Evolutionary conservation across 345 rosid species (phyloP), one percentile per base, ranked within the genome.

Genomic region (Ceriops decandra): DNA sequence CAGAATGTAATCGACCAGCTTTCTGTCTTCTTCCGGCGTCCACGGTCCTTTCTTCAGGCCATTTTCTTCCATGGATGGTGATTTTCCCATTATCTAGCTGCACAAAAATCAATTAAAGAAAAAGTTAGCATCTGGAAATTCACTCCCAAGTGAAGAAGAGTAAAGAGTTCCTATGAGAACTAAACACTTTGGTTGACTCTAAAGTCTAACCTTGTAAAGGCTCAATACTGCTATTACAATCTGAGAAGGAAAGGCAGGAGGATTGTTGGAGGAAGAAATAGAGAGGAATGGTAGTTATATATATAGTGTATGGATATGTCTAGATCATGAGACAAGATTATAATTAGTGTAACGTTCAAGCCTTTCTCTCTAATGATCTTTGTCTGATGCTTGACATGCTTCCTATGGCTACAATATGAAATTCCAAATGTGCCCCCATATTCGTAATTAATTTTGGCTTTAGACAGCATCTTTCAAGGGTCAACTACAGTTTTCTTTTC

Each of bases 21-120:
- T 83, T 36, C 61, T 57, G 30, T 90, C 96, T 60, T 90, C 96
- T 30, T 90, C 93, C 26, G 84, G 86, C 20, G 88, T 86, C 96
- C 96, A 90, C 27, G 96, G 91, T 38, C 96, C 96, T 78, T 86
- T 90, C 78, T 86, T 90, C 11, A 86, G 49, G 11, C 86, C 82
- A 57, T 62, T 83, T 47, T 89, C 89, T 32, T 76, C 73, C 54
- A 72, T 68, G 62, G 84, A 66, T 6, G 87, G 78, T 26, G 82
- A 79, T 70, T 85, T 69, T 56, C 79, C 83, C 87, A 83, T 84
- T 22, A 52, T 24, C 57, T 46, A 28, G 22, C 32, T 8, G 15
- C 35, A 57, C 30, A 10, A 42, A 42, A 53, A 53, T 5, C 58
- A 3, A 22, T 11, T 7, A 56, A 56, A 42, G 49, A 42, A 42